Percentiles rank a stretch among this genome's conserved stretches.
Evolutionary conservation across 306 rosid genomes (phyloP).

Genomic region (Lablab purpureus): DNA sequence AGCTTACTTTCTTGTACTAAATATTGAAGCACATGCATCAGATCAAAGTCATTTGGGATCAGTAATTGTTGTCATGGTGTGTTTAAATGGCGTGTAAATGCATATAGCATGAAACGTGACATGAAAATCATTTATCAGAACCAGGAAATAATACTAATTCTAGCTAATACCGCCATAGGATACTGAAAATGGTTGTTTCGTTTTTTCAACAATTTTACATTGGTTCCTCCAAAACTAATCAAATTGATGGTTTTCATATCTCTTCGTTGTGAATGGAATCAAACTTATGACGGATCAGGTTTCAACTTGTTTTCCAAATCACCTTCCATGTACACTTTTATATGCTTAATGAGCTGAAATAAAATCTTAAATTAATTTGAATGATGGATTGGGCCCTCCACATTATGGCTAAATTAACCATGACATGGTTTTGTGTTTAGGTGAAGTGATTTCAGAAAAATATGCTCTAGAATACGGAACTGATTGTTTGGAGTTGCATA

Average conservation of each 20-base stretch:
- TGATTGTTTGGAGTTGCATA: conserved; percentile 91
- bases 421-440: conserved; percentile 50
- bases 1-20: conserved; percentile 12
- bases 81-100: conserved; percentile 2
- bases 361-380: conserved; percentile 17
- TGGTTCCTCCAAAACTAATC: conserved; percentile 14
- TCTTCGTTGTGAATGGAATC: conserved; percentile 8
- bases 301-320: neutral
- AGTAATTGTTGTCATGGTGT: neutral
- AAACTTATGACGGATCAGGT: neutral
- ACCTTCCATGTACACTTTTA: neutral
- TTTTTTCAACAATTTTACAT: conserved; percentile 7
- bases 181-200: neutral
- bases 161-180: neutral
- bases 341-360: neutral
- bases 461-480: conserved; percentile 91
- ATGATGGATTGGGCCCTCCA: conserved; percentile 8
- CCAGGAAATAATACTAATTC: neutral
- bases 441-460: conserved; percentile 82
- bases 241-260: neutral
- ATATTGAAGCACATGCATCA: neutral
- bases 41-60: neutral
- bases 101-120: neutral
- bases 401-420: conserved; percentile 24
- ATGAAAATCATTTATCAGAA: neutral